A percentile compares a stretch with the other conserved stretches of the same genome.
phyloP scores from a whole-genome alignment of 2,329 filamentous ascomycete genomes.

The Phyllosticta citriasiana region DNA sequence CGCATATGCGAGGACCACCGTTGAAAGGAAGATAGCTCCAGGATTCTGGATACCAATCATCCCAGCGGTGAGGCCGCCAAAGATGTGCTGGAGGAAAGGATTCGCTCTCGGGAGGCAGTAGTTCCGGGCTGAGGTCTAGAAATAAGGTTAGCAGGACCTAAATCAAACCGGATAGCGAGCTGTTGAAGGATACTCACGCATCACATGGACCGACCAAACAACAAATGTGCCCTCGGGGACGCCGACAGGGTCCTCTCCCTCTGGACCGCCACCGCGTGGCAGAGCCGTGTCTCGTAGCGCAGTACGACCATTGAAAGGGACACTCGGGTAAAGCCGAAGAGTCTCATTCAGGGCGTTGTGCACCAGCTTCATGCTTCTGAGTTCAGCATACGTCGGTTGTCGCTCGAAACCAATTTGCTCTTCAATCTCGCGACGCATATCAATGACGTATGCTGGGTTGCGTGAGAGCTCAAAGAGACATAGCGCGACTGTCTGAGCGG shows the following conservation, averaged over 20 bases:
- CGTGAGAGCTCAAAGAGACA: slow-evolving; percentile 31
- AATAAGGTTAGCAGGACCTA: not conserved
- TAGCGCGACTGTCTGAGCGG: slow-evolving; percentile 28
- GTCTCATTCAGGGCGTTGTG: slow-evolving; percentile 50
- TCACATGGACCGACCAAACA: slow-evolving; percentile 35
- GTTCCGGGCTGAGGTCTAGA: not conserved
- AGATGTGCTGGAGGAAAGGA: not conserved
- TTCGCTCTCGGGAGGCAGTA: not conserved
- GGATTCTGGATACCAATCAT: not conserved
- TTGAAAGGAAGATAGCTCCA: not conserved
- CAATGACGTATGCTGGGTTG: slow-evolving; percentile 26
- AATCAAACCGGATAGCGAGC: slow-evolving; percentile 12
- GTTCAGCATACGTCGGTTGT: slow-evolving; percentile 16
- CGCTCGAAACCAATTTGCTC: slow-evolving; percentile 15
- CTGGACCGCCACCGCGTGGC: slow-evolving; percentile 39
- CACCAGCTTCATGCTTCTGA: slow-evolving; percentile 19
- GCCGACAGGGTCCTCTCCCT: slow-evolving; percentile 41
- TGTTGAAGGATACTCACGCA: slow-evolving; percentile 22
- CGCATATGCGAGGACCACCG: not conserved
- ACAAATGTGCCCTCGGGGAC: slow-evolving; percentile 39
- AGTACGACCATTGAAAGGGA: slow-evolving; percentile 43
- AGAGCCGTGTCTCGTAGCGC: slow-evolving; percentile 41
- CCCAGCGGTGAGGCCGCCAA: not conserved
- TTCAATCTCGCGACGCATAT: slow-evolving; percentile 22
- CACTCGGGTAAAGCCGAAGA: slow-evolving; percentile 45